A percentile compares a stretch with the other conserved stretches of the same genome.
Evolutionary conservation across 139 green algal genomes (phyloP).

Genomic region (Zygnema cylindricum): DNA sequence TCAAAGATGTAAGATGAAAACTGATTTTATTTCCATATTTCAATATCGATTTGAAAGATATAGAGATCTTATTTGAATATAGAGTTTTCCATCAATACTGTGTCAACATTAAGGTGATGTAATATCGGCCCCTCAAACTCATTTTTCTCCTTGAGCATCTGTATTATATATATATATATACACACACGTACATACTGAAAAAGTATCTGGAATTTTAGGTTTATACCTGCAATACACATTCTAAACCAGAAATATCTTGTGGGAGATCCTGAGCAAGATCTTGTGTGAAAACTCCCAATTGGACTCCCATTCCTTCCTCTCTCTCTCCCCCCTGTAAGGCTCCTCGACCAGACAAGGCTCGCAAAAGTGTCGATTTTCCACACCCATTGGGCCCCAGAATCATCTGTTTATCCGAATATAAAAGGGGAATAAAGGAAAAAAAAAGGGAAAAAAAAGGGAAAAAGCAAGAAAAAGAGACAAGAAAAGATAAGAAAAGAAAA

Average conservation of each 20-base stretch:
- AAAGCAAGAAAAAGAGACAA: too few species aligned
- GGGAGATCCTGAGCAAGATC: constrained; percentile 82
- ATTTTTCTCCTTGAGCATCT: not conserved
- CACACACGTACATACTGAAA: not conserved
- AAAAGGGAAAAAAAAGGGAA: too few species aligned
- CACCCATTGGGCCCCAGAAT: constrained; percentile 91
- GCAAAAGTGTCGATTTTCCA: constrained; percentile 65
- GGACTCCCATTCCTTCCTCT: constrained; percentile 68
- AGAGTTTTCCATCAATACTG: too few species aligned
- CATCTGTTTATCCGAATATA: too few species aligned
- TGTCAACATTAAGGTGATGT: too few species aligned
- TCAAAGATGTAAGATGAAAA: too few species aligned
- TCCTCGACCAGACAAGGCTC: constrained; percentile 76
- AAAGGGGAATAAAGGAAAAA: too few species aligned
- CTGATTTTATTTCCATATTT: too few species aligned
- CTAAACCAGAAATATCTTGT: constrained; percentile 56
- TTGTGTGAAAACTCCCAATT: constrained; percentile 75
- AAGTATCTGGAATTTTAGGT: not conserved
- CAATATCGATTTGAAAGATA: too few species aligned
- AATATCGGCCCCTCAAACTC: not conserved
- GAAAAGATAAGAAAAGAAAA: too few species aligned
- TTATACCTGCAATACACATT: constrained; percentile 31
- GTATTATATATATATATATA: not conserved
- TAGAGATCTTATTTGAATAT: too few species aligned
- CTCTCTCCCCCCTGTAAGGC: constrained; percentile 64